Percentiles rank a stretch among this genome's conserved stretches.
Conservation (phyloP, 768 basidiomycete species). For the Asterophora lycoperdoides region DNA sequence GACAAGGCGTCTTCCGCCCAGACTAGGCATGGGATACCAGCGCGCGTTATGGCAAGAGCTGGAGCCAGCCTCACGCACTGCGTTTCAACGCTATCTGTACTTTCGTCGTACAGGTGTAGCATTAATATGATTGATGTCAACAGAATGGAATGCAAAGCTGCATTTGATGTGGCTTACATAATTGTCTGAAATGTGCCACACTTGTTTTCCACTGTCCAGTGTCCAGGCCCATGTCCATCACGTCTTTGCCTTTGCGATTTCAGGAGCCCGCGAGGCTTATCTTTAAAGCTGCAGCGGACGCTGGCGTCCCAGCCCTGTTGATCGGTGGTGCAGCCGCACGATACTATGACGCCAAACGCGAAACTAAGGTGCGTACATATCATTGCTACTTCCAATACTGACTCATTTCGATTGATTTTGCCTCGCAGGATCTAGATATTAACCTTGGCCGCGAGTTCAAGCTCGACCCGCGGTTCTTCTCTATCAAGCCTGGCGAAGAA, state of each 20-base stretch:
- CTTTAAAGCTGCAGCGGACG: not conserved
- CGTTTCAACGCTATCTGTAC: too few relatives aligned
- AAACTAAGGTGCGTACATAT: not conserved
- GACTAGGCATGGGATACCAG: not conserved
- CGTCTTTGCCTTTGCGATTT: not conserved
- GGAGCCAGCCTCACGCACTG: too few relatives aligned
- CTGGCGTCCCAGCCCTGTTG: not conserved
- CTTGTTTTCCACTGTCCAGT: too few relatives aligned
- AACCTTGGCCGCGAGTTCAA: not conserved
- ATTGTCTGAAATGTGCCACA: too few relatives aligned
- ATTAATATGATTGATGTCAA: too few relatives aligned
- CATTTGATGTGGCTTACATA: too few relatives aligned
- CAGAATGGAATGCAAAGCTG: too few relatives aligned
- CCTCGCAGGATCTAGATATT: not conserved
- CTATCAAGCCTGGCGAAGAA: not conserved
- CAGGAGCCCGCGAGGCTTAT: not conserved
- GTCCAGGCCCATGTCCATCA: too few relatives aligned
- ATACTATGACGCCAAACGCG: not conserved
- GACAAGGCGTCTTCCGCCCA: not conserved
- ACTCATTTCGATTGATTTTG: not conserved
- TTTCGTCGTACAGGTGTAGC: too few relatives aligned
- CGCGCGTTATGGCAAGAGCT: too few relatives aligned
- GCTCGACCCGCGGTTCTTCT: not conserved
- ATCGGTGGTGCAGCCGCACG: not conserved
- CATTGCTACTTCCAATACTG: not conserved